A percentile compares a stretch with the other conserved stretches of the same genome.
phyloP scores from a whole-genome alignment of 1,284 basidiomycete genomes.

The Malassezia caprae region DNA sequence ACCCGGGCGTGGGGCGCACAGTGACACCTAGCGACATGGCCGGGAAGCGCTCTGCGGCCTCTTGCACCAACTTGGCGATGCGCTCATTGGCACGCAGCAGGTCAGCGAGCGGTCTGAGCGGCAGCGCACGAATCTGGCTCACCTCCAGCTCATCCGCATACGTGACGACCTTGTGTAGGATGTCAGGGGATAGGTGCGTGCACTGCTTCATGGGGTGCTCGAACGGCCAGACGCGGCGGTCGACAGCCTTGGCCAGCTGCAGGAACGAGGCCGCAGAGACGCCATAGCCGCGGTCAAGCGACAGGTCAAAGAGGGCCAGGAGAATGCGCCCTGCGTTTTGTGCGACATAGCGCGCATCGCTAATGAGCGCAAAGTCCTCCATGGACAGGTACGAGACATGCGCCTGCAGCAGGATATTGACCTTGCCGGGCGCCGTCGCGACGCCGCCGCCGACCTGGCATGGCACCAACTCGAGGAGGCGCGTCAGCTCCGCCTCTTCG shows the following conservation, averaged over 20 bases:
- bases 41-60: slow-evolving; percentile 79
- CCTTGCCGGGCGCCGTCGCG: slow-evolving; percentile 74
- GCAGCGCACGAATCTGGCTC: slow-evolving; percentile 65
- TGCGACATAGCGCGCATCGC: slow-evolving; percentile 74
- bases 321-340: slow-evolving; percentile 86
- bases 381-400: slow-evolving; percentile 71
- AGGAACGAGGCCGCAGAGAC: slow-evolving; percentile 69
- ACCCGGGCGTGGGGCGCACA: slow-evolving; percentile 64
- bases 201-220: slow-evolving; percentile 65
- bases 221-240: slow-evolving; percentile 80
- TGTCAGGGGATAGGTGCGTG: slow-evolving; percentile 59
- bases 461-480: slow-evolving; percentile 56
- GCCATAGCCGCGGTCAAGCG: slow-evolving; percentile 82
- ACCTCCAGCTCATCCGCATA: slow-evolving; percentile 78
- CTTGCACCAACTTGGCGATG: slow-evolving; percentile 69
- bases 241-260: slow-evolving; percentile 69
- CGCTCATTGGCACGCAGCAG: slow-evolving; percentile 76
- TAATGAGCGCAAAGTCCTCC: slow-evolving; percentile 93
- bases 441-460: slow-evolving; percentile 58
- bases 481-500: slow-evolving; percentile 73
- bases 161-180: slow-evolving; percentile 66
- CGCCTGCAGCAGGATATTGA: slow-evolving; percentile 88
- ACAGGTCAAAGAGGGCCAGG: slow-evolving; percentile 85
- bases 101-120: slow-evolving; percentile 65
- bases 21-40: slow-evolving; percentile 60